Evolutionary conservation across 371 early-diverging fungal species (phyloP), one percentile per base, ranked within the genome.

Genomic region (Fennellomyces sp.): DNA sequence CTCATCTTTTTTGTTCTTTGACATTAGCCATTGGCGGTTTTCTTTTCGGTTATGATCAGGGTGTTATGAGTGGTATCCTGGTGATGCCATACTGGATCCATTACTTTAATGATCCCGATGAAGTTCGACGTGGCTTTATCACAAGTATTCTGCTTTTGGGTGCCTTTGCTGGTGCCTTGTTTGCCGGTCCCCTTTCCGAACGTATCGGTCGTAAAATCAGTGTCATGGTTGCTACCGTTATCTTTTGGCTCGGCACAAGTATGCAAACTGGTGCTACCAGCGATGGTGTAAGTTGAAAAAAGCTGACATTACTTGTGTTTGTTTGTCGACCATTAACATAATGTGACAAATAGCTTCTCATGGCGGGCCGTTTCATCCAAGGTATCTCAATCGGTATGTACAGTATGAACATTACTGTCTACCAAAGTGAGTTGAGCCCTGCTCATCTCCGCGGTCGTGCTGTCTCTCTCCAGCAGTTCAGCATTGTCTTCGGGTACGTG

Each of bases 21-120:
- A 19, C 21, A 17, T 12, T 21, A 60, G 70, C 70, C 27, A 39
- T 69, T 30, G 70, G 70, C 8, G 70, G 70, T 15, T 65, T 68
- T 36, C 48, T 78, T 25, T 78, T 70, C 58, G 79, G 79, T 48
- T 78, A 69, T 66, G 79, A 78, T 54, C 71, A 73, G 42, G 74
- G 74, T 39, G 63, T 60, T n/a, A 57, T 70, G 26, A 52, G 63
- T 21, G 68, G 65, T 27, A 67, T 69, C 47, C 48, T 74, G 15
- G 60, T 61, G 8, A 69, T 69, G 65, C 73, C 73, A 21, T 64
- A 73, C 3, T 79, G 76, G 53, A 55, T 60, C 2, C 11, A 53
- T 10, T 73, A 64, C 38, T 76, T 79, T 53, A 70, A 65, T 36
- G 52, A 71, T 49, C 54, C 72, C 1, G 45, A 30, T 28, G 38